Evolutionary conservation across 169 alveolate species (phyloP), one percentile per base, ranked within the genome.

Genomic region (Babesia bovis): DNA sequence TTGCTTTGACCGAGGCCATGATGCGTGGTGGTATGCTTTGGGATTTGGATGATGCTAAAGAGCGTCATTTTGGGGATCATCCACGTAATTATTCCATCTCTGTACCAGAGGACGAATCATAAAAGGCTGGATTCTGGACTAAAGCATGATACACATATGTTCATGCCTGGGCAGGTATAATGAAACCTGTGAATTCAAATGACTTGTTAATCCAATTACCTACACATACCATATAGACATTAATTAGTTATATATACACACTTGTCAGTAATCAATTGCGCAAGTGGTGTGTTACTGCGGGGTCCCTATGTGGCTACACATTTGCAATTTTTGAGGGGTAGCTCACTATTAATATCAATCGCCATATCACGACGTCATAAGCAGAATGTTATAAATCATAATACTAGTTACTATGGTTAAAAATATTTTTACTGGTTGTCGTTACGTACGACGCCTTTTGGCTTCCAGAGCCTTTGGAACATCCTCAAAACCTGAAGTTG

Each of bases 11-110:
- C 30, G 58, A 63, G 15, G 73, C 73, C 7, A 45, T 49, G 52
- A 44, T 63, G 60, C 51, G 6, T 23, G 73, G 73, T 17, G 73
- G 73, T 4, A 19, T 17, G 61, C 30, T 63, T 13, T 63, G 73
- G 73, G 73, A 63, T 41, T 23, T 63, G 30, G 73, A 63, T 25
- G 73, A 28, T 30, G 35, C 13, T 32, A 44, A 44, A 15, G 49
- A 4, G 19, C 25, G 36, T 15, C 25, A 32, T 17, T 23, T 30
- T 33, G 4, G 44, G 4, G 44, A 56, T n/a, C 47, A 32, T 32
- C 66, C 49, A 4, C 6, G 49, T 7, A n/a, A 13, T 49, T 30
- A 33, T 35, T 56, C 66, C 19, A 56, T 56, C 49, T 19, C 66
- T 0, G 66, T 56, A 4, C 66, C 45, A 5, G 66, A 56, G 17